Evolutionary conservation across 495 filamentous ascomycete genomes (phyloP), one percentile per base, ranked within the genome.

Genomic region (Echria macrotheca): DNA sequence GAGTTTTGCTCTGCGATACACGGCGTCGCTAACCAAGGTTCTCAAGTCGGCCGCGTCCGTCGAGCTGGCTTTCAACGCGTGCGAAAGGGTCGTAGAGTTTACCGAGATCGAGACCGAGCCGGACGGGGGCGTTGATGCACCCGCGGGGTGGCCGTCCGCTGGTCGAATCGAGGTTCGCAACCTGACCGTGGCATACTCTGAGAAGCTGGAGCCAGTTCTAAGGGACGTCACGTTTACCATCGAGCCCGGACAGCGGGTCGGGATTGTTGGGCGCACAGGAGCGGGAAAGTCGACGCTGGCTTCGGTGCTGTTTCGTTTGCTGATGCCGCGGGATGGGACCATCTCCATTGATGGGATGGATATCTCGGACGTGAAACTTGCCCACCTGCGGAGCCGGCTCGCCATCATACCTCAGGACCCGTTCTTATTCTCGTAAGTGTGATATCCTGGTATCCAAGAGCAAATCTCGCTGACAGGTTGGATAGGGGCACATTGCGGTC

Each of bases 381-480:
- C 62, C n/a, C 66, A 71, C 14, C 63, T 81, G 22, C 73, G 77
- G 4, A 68, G 59, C 9, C 64, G 73, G 3, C 55, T 81, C 0
- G 75, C 70, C 2, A 73, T 79, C 31, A 79, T 81, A 24, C 71
- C 75, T 0, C 77, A 81, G 44, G 75, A 79, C 35, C 74, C 77
- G 1, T 67, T 77, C n/a, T 47, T 80, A 1, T 74, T 79, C 25
- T 67, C 69, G n/a, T n/a, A n/a, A n/a, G n/a, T n/a, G n/a, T n/a
- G n/a, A n/a, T n/a, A n/a, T n/a, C n/a, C n/a, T n/a, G n/a, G n/a
- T n/a, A n/a, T n/a, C n/a, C n/a, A n/a, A n/a, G n/a, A n/a, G n/a
- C n/a, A n/a, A n/a, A n/a, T n/a, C n/a, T n/a, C n/a, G n/a, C n/a
- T n/a, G n/a, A n/a, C n/a, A n/a, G n/a, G n/a, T n/a, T n/a, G n/a